phyloP scores from a whole-genome alignment of 148 eudicot species.

The Rhododendron williamsianum region DNA sequence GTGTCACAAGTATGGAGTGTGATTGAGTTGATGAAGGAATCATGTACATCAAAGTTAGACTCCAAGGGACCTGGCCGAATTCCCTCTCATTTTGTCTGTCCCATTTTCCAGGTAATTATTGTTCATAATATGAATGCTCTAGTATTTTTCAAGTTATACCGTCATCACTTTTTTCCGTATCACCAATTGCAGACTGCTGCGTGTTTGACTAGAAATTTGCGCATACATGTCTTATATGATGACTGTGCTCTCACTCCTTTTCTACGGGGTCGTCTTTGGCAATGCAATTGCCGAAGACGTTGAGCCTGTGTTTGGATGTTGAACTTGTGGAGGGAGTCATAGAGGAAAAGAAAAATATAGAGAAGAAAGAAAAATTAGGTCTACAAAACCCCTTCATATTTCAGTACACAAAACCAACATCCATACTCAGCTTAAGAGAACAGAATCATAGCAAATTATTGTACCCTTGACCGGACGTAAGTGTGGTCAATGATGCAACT shows the following conservation, averaged over 20 bases:
- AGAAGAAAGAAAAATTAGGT: neutral
- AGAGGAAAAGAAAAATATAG: neutral
- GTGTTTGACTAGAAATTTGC: neutral
- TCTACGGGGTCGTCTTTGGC: neutral
- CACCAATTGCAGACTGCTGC: neutral
- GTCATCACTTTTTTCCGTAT: neutral
- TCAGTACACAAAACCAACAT: neutral
- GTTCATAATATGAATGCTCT: neutral
- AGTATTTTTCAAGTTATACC: neutral
- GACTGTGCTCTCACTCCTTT: neutral
- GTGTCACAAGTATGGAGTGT: slow-evolving; percentile 48
- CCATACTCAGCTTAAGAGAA: neutral
- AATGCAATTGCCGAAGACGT: neutral
- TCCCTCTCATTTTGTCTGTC: slow-evolving; percentile 82
- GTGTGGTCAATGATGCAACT: neutral
- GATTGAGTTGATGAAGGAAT: slow-evolving; percentile 44
- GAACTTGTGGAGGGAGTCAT: neutral
- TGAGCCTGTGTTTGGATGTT: neutral
- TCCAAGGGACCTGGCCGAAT: slow-evolving; percentile 34
- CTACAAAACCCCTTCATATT: neutral
- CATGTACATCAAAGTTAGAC: slow-evolving; percentile 26
- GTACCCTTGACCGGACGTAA: neutral
- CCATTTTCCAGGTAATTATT: slow-evolving; percentile 65
- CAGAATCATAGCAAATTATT: neutral
- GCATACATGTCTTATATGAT: neutral